phyloP scores from a whole-genome alignment of 148 eudicot species.

The Oxyria digyna region DNA sequence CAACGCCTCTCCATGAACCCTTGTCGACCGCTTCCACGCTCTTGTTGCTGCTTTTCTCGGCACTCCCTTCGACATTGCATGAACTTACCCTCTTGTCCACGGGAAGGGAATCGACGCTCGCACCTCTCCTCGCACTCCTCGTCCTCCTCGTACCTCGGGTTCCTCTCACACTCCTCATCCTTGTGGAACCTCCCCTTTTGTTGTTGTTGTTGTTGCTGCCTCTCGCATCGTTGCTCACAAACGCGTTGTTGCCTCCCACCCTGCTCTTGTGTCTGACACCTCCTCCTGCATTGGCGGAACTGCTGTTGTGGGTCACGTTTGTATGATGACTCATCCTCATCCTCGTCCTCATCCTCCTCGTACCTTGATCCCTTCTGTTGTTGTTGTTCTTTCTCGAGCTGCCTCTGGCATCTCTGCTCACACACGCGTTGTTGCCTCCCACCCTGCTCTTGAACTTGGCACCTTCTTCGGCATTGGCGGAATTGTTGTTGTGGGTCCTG shows the following conservation, averaged over 20 bases:
- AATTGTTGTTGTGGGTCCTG: not conserved
- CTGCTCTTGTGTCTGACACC: too few relatives aligned
- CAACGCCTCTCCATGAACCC: not conserved
- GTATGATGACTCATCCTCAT: not conserved
- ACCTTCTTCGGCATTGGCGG: not conserved
- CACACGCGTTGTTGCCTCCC: not conserved
- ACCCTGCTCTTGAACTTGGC: not conserved
- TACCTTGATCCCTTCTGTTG: too few relatives aligned
- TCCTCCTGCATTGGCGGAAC: too few relatives aligned
- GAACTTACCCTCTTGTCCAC: not conserved
- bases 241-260: too few relatives aligned
- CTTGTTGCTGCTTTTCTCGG: not conserved
- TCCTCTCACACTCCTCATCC: too few relatives aligned
- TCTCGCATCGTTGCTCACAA: too few relatives aligned
- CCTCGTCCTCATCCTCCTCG: too few relatives aligned
- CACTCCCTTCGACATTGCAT: not conserved
- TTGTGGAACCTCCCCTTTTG: too few relatives aligned
- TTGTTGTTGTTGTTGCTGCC: too few relatives aligned
- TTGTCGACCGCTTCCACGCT: not conserved
- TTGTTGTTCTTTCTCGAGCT: not conserved
- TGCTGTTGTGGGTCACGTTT: too few relatives aligned
- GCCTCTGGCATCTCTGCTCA: not conserved
- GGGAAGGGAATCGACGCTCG: not conserved
- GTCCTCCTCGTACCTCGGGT: too few relatives aligned
- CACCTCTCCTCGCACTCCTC: not conserved